These are phyloP conservation scores for Plectranthus barbatus DNA, from an alignment of 257 asterid genomes.

Conservation along the genomic window DNA sequence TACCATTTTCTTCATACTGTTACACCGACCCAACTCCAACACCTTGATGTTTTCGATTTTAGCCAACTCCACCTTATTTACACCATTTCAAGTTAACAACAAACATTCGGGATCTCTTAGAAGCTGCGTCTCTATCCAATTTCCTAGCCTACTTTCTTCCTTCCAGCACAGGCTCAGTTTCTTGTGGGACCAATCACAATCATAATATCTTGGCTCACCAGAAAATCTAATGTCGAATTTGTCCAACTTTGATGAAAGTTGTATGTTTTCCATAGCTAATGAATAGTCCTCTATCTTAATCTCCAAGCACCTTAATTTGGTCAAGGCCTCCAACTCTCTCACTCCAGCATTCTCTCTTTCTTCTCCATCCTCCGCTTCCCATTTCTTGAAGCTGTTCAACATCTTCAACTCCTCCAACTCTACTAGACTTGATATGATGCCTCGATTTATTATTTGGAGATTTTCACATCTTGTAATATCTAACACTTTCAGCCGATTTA, in stretches of 20 bases:
- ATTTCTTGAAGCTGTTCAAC: background rate
- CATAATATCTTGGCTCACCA: no score
- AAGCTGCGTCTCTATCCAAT: background rate
- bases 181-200: no score
- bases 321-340: background rate
- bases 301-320: background rate
- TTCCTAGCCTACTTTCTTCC: background rate
- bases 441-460: background rate
- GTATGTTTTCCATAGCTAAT: background rate
- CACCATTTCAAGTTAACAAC: background rate
- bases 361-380: background rate
- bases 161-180: background rate
- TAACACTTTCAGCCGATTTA: background rate
- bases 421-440: background rate
- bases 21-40: background rate
- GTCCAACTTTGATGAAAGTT: background rate
- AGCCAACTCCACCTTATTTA: background rate
- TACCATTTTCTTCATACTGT: background rate
- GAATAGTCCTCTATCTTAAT: no score
- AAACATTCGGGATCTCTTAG: background rate
- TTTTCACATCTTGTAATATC: background rate
- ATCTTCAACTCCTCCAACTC: background rate
- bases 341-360: background rate
- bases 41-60: background rate
- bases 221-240: background rate